Conservation (phyloP, 2,329 filamentous ascomycete species). For the Nemania sp. region DNA sequence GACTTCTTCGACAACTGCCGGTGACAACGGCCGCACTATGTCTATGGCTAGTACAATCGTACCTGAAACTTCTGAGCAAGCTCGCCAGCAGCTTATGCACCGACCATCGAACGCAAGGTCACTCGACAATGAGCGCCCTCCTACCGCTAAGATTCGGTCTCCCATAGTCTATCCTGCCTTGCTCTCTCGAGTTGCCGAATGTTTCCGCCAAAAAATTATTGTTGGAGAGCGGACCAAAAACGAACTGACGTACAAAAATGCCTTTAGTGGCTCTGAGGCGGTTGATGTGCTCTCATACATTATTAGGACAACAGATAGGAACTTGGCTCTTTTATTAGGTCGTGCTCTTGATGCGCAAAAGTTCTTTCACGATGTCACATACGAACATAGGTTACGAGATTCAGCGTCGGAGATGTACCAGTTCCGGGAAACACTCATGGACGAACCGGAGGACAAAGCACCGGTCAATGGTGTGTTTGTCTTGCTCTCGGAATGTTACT, state of each 20-base stretch:
- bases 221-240: constrained; percentile 92
- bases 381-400: constrained; percentile 92
- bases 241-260: constrained; percentile 94
- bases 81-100: constrained; percentile 55
- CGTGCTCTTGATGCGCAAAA: constrained; percentile 95
- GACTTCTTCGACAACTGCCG: constrained; percentile 55
- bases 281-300: constrained; percentile 96
- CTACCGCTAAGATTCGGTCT: constrained; percentile 66
- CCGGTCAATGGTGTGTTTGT: constrained; percentile 95
- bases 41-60: constrained; percentile 88
- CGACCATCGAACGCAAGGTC: constrained; percentile 60
- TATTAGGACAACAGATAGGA: constrained; percentile 94
- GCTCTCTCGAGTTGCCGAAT: constrained; percentile 88
- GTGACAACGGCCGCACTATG: constrained; percentile 69
- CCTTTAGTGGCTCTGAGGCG: constrained; percentile 92
- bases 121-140: constrained; percentile 58
- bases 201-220: constrained; percentile 86
- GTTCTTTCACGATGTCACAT: constrained; percentile 98
- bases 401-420: constrained; percentile 96
- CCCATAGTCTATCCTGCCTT: constrained; percentile 93
- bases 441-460: constrained; percentile 72
- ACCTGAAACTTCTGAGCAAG: constrained; percentile 61
- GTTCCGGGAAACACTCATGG: constrained; percentile 89
- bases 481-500: constrained; percentile 94
- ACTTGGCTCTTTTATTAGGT: constrained; percentile 86